Evolutionary conservation across 2,329 filamentous ascomycete genomes (phyloP).

Genomic region (Drechslerella dactyloides): DNA sequence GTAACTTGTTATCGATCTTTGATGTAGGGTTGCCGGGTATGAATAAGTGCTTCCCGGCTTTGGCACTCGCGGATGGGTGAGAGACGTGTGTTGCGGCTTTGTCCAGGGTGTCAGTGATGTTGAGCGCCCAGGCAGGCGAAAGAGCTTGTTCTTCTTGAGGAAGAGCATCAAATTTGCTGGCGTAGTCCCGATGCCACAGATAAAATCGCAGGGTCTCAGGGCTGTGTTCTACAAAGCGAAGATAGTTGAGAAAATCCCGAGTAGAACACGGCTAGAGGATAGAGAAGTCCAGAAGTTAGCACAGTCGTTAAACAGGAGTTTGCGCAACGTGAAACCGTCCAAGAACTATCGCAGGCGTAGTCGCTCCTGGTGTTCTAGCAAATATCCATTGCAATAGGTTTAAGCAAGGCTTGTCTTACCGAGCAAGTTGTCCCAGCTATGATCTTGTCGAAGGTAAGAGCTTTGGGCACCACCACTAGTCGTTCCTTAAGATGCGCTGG

Average conservation of each 20-base stretch:
- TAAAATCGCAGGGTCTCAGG: conserved; percentile 45
- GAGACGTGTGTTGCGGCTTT: conserved; percentile 45
- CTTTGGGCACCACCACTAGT: conserved; percentile 48
- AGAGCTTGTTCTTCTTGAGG: conserved; percentile 33
- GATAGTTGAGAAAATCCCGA: conserved; percentile 49
- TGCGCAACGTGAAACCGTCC: neutral
- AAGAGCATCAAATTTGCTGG: conserved; percentile 39
- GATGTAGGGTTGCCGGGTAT: conserved; percentile 31
- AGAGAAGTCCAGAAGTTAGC: neutral
- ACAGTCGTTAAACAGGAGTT: conserved; percentile 3
- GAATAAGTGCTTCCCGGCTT: conserved; percentile 40
- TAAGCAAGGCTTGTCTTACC: conserved; percentile 32
- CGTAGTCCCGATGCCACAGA: conserved; percentile 47
- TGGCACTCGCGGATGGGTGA: conserved; percentile 32
- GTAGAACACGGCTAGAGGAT: conserved; percentile 37
- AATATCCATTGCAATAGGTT: neutral
- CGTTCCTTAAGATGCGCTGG: conserved; percentile 49
- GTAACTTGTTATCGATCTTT: conserved; percentile 44
- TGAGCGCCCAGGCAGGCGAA: conserved; percentile 40
- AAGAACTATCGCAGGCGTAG: conserved; percentile 1
- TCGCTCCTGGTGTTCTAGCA: neutral
- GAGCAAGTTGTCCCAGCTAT: conserved; percentile 49
- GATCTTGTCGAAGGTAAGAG: conserved; percentile 46
- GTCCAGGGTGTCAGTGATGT: conserved; percentile 36
- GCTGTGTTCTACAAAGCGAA: conserved; percentile 49